Evolutionary conservation across 352 stramenopile species (phyloP).

Genomic region (Blastocystis hominis): DNA sequence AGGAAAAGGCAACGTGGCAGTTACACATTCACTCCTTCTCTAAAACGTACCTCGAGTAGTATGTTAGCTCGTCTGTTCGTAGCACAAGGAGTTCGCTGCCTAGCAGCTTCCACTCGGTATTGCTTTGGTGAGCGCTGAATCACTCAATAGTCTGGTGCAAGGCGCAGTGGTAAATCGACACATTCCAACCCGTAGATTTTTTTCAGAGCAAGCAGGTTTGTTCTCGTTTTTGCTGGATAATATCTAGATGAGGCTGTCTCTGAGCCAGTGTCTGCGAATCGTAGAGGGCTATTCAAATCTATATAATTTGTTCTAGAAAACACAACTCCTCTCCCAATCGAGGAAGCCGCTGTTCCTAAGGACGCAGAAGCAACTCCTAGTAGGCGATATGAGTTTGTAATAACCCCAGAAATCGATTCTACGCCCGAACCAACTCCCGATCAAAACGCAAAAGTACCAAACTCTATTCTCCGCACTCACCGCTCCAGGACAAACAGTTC

Average conservation of each 20-base stretch:
- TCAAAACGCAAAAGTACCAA: background rate
- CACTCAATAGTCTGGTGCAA: background rate
- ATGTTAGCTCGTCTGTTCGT: constrained; percentile 40
- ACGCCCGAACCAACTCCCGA: background rate
- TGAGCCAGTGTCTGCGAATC: background rate
- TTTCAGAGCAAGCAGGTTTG: constrained; percentile 11
- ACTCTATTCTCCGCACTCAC: background rate
- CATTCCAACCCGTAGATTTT: background rate
- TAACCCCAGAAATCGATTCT: background rate
- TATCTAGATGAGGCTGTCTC: background rate
- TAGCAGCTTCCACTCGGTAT: constrained; percentile 30
- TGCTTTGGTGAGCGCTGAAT: too few species aligned
- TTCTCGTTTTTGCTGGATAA: background rate
- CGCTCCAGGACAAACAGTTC: constrained; percentile 22
- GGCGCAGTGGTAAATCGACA: background rate
- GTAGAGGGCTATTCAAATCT: background rate
- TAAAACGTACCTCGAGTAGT: background rate
- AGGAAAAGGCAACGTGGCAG: background rate
- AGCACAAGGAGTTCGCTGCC: constrained; percentile 4
- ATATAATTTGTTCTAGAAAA: background rate
- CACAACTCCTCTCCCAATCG: background rate
- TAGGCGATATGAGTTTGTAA: background rate
- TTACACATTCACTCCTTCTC: background rate
- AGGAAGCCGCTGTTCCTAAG: background rate
- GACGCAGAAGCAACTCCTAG: background rate